A percentile compares a stretch with the other conserved stretches of the same genome.
These are phyloP conservation scores for Aspergillus luchuensis DNA, from an alignment of 2,329 filamentous ascomycete species.

Conservation along the genomic window DNA sequence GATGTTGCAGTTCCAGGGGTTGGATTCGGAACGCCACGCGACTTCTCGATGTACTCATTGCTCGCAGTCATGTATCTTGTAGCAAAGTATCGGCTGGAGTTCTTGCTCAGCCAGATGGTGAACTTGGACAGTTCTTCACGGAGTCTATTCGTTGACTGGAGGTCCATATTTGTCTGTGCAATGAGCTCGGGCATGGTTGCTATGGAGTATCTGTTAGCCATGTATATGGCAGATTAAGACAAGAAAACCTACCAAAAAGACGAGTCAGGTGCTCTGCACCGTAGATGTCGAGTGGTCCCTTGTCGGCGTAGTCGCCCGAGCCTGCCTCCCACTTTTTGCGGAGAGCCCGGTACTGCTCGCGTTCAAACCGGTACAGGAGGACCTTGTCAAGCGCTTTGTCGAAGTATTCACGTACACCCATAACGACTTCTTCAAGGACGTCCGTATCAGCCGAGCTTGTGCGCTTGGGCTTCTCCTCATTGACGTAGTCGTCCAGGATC, in stretches of 20 bases:
- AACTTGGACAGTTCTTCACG: slow-evolving; percentile 88
- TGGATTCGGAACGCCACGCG: slow-evolving; percentile 31
- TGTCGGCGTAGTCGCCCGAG: slow-evolving; percentile 66
- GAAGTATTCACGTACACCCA: slow-evolving; percentile 89
- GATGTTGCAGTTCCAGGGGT: slow-evolving; percentile 38
- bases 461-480: slow-evolving; percentile 68
- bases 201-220: slow-evolving; percentile 40
- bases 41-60: slow-evolving; percentile 43
- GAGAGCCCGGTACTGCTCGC: slow-evolving; percentile 80
- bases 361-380: slow-evolving; percentile 90
- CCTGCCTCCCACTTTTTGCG: slow-evolving; percentile 68
- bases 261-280: slow-evolving; percentile 90
- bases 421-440: slow-evolving; percentile 84
- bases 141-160: slow-evolving; percentile 82
- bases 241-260: slow-evolving; percentile 70
- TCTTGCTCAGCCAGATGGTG: slow-evolving; percentile 78
- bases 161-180: slow-evolving; percentile 97
- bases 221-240: slow-evolving; percentile 1
- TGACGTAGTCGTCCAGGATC: slow-evolving; percentile 79
- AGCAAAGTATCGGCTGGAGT: slow-evolving; percentile 73
- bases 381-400: slow-evolving; percentile 86
- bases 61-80: slow-evolving; percentile 47
- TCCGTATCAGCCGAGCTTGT: slow-evolving; percentile 69
- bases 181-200: slow-evolving; percentile 90
- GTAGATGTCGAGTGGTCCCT: slow-evolving; percentile 78